Conservation (phyloP, 2,329 filamentous ascomycete species). For the Fusarium mangiferae region DNA sequence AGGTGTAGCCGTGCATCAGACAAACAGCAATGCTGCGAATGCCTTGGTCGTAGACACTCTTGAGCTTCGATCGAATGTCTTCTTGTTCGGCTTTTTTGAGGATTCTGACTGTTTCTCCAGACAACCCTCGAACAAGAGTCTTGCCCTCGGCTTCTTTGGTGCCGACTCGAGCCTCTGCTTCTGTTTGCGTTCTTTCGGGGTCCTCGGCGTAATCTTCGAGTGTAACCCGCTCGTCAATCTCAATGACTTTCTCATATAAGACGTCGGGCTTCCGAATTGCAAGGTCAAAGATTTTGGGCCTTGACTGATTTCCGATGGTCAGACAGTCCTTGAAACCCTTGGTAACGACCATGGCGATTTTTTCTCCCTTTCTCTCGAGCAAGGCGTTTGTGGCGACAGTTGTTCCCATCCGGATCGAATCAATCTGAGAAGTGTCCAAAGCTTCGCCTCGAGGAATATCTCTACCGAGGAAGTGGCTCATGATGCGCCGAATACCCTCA, state of each 20-base stretch:
- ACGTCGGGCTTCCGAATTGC: slow-evolving; percentile 89
- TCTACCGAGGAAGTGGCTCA: slow-evolving; percentile 78
- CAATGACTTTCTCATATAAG: slow-evolving; percentile 85
- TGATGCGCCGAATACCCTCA: slow-evolving; percentile 88
- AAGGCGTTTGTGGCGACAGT: slow-evolving; percentile 94
- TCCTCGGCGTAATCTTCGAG: slow-evolving; percentile 93
- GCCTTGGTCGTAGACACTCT: slow-evolving; percentile 71
- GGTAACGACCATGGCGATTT: slow-evolving; percentile 87
- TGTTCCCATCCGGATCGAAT: slow-evolving; percentile 95
- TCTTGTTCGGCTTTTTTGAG: slow-evolving; percentile 67
- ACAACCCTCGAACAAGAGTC: slow-evolving; percentile 73
- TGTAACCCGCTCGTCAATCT: slow-evolving; percentile 90
- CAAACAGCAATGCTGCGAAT: slow-evolving; percentile 88
- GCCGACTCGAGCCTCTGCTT: slow-evolving; percentile 65
- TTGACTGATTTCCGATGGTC: slow-evolving; percentile 88
- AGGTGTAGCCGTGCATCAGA: slow-evolving; percentile 93
- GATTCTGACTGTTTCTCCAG: slow-evolving; percentile 76
- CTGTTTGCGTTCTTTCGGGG: slow-evolving; percentile 68
- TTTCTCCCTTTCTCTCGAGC: slow-evolving; percentile 89
- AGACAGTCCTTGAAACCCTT: slow-evolving; percentile 89
- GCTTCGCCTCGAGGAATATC: slow-evolving; percentile 83
- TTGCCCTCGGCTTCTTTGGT: slow-evolving; percentile 60
- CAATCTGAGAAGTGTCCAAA: slow-evolving; percentile 84
- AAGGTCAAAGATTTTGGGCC: slow-evolving; percentile 91
- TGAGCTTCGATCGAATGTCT: slow-evolving; percentile 66